A percentile compares a stretch with the other conserved stretches of the same genome.
phyloP scores from a whole-genome alignment of 345 rosid genomes.

The Salix purpurea region DNA sequence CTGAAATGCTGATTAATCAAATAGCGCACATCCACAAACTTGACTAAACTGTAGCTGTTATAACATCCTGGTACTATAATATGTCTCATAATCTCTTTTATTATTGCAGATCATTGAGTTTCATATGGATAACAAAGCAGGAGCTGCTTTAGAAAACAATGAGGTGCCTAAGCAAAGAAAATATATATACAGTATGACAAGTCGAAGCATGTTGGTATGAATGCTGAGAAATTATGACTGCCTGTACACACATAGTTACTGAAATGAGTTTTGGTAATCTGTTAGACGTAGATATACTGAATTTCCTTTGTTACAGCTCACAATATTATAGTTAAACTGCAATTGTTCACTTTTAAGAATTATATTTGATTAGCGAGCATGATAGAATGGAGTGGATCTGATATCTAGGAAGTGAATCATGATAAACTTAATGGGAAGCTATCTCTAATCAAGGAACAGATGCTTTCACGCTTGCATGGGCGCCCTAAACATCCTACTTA shows the following conservation, averaged over 20 bases:
- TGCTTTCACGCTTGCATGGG: background rate
- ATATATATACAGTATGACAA: background rate
- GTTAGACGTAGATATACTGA: background rate
- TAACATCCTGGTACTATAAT: background rate
- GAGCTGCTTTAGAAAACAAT: background rate
- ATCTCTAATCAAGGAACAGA: background rate
- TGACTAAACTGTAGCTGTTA: too few species aligned
- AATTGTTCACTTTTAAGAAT: background rate
- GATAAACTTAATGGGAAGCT: background rate
- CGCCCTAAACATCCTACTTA: background rate
- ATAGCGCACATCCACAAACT: too few species aligned
- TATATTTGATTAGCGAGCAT: background rate
- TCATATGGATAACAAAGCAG: background rate
- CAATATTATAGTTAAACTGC: background rate
- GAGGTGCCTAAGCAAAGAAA: background rate
- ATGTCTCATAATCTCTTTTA: background rate
- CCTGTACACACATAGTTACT: too few species aligned
- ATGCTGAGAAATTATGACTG: background rate
- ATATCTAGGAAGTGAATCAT: background rate
- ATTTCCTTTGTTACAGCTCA: background rate
- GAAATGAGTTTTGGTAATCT: background rate
- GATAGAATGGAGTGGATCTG: background rate
- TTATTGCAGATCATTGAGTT: conserved; percentile 5
- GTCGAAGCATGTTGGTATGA: background rate
- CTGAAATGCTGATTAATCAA: background rate